These are phyloP conservation scores for Wickerhamiella spandovensis DNA, from an alignment of 805 yeast genomes.

Conservation along the genomic window DNA sequence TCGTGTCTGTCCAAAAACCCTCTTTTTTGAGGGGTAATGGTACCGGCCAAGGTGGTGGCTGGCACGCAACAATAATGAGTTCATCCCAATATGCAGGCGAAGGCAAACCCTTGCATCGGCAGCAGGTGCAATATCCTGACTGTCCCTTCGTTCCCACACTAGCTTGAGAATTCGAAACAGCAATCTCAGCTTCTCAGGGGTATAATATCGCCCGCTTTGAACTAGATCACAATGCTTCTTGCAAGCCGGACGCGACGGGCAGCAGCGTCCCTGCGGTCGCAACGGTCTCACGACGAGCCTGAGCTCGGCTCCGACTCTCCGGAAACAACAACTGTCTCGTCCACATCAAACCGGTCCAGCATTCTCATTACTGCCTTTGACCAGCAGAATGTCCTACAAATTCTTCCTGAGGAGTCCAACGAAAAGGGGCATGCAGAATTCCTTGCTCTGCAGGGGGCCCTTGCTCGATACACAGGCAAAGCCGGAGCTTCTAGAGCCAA, in stretches of 20 bases:
- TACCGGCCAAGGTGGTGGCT: background rate
- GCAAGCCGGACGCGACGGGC: background rate
- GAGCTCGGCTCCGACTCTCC: slow-evolving; percentile 3
- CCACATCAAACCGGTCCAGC: slow-evolving; percentile 3
- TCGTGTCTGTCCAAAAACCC: too few relatives aligned
- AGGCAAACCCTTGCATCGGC: background rate
- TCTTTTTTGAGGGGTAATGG: background rate
- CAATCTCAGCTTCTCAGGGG: background rate
- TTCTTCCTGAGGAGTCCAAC: background rate
- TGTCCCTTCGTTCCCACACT: background rate
- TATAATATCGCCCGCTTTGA: too few relatives aligned
- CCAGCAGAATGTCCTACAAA: background rate
- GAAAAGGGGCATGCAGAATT: slow-evolving; percentile 7
- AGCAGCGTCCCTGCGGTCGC: background rate
- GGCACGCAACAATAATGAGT: background rate
- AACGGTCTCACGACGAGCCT: background rate
- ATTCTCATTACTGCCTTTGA: background rate
- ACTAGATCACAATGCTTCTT: background rate
- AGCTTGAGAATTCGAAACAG: background rate
- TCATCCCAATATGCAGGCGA: background rate
- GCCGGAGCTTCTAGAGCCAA: slow-evolving; percentile 20
- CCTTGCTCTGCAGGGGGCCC: slow-evolving; percentile 10
- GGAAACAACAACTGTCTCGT: slow-evolving; percentile 10
- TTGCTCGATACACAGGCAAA: slow-evolving; percentile 9
- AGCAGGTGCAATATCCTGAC: background rate